Conservation (phyloP, 257 asterid genomes). For the Scutellaria baicalensis region DNA sequence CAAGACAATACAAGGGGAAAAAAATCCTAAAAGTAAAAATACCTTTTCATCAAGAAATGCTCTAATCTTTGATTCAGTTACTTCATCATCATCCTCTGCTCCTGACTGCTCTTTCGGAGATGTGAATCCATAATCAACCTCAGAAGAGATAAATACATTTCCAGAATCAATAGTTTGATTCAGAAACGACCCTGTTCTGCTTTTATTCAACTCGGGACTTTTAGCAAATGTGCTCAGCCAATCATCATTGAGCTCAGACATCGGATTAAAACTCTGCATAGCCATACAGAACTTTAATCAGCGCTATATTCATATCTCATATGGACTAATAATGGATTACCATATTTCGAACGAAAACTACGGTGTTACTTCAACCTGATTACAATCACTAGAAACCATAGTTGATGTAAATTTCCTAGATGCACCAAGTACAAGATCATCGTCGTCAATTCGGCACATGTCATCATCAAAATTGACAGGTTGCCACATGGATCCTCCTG, state of each 20-base stretch:
- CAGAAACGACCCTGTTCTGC: slow-evolving; percentile 19
- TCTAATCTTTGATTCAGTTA: slow-evolving; percentile 62
- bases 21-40: neutral
- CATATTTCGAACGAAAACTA: neutral
- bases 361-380: slow-evolving; percentile 40
- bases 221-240: slow-evolving; percentile 54
- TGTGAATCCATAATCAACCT: slow-evolving; percentile 35
- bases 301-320: slow-evolving; percentile 1
- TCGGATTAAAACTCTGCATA: slow-evolving; percentile 76
- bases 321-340: neutral
- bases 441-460: slow-evolving; percentile 60
- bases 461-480: slow-evolving; percentile 60
- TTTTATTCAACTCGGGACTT: slow-evolving; percentile 40
- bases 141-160: slow-evolving; percentile 23
- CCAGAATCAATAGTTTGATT: slow-evolving; percentile 26
- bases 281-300: slow-evolving; percentile 1
- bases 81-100: slow-evolving; percentile 70
- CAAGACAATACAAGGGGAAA: neutral
- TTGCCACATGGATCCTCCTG: slow-evolving; percentile 47
- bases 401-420: slow-evolving; percentile 32
- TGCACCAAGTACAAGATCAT: slow-evolving; percentile 46
- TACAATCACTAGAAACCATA: slow-evolving; percentile 34
- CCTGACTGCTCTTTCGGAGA: slow-evolving; percentile 39
- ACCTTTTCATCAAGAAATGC: slow-evolving; percentile 83
- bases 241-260: slow-evolving; percentile 66